Percentiles rank a stretch among this genome's conserved stretches.
These are phyloP conservation scores for Isochrysis galbana DNA, from an alignment of 78 protist genomes.

Conservation along the genomic window DNA sequence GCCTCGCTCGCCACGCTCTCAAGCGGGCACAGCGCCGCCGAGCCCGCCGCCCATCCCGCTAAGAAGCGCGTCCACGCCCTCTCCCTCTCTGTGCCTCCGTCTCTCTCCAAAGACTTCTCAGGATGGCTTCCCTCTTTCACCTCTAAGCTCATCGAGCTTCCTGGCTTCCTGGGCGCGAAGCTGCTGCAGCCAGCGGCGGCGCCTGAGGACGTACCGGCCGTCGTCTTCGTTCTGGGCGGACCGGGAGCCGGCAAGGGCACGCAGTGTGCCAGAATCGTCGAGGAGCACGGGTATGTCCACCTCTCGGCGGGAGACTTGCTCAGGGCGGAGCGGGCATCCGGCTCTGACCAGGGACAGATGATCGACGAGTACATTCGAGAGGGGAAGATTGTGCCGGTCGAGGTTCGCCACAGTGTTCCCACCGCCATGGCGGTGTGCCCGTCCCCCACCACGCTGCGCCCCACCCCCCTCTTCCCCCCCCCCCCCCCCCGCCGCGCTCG, in stretches of 20 bases:
- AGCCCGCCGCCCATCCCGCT: no score
- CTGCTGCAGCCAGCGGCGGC: no score
- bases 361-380: not conserved
- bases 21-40: no score
- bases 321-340: constrained; percentile 36
- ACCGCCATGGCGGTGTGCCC: no score
- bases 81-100: not conserved
- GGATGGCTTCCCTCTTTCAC: not conserved
- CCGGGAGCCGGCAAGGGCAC: constrained; percentile 71
- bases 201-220: no score
- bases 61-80: not conserved
- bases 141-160: not conserved
- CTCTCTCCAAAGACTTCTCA: not conserved
- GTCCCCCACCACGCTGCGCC: no score
- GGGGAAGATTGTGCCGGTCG: constrained; percentile 60
- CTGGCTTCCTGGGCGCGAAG: not conserved
- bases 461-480: no score
- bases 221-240: constrained; percentile 63
- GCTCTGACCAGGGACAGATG: constrained; percentile 41
- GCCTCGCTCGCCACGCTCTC: no score
- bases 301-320: constrained; percentile 62
- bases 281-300: constrained; percentile 38
- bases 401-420: no score
- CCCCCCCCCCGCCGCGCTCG: no score
- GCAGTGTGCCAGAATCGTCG: constrained; percentile 36